Evolutionary conservation across 495 filamentous ascomycete genomes (phyloP).

Genomic region (Collariella sp.): DNA sequence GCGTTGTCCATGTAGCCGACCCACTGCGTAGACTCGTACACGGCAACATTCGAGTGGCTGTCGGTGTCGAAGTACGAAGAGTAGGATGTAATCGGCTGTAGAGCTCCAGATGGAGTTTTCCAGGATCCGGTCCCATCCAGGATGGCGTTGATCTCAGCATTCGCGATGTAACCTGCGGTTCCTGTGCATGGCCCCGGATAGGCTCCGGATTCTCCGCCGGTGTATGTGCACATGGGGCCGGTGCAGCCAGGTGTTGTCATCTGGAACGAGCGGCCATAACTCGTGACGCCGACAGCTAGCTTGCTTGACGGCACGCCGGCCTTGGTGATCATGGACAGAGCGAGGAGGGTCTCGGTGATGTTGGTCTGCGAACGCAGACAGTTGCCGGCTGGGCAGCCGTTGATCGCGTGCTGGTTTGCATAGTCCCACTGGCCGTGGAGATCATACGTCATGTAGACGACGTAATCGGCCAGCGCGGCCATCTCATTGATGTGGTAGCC

Average conservation of each 20-base stretch:
- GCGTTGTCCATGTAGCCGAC: no score
- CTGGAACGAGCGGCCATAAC: conserved; percentile 33
- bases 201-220: conserved; percentile 2
- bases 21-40: no score
- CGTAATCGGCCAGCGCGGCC: conserved; percentile 19
- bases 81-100: no score
- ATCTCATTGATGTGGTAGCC: conserved; percentile 17
- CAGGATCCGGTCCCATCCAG: no score
- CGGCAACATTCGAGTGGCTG: no score
- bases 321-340: conserved; percentile 42
- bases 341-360: conserved; percentile 32
- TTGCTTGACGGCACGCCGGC: conserved; percentile 36
- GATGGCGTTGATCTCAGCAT: conserved; percentile 11
- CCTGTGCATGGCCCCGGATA: conserved; percentile 5
- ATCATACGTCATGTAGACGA: conserved; percentile 30
- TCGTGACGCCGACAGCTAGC: conserved; percentile 30
- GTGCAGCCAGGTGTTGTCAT: conserved; percentile 11
- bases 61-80: no score
- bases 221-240: neutral
- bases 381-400: conserved; percentile 31
- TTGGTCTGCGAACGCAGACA: conserved; percentile 40
- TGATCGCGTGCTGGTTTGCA: neutral
- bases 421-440: conserved; percentile 23
- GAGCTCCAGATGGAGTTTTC: no score
- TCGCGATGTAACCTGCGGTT: conserved; percentile 3